Evolutionary conservation across 2,329 filamentous ascomycete species (phyloP).

Genomic region (Cryoendolithus antarcticus): DNA sequence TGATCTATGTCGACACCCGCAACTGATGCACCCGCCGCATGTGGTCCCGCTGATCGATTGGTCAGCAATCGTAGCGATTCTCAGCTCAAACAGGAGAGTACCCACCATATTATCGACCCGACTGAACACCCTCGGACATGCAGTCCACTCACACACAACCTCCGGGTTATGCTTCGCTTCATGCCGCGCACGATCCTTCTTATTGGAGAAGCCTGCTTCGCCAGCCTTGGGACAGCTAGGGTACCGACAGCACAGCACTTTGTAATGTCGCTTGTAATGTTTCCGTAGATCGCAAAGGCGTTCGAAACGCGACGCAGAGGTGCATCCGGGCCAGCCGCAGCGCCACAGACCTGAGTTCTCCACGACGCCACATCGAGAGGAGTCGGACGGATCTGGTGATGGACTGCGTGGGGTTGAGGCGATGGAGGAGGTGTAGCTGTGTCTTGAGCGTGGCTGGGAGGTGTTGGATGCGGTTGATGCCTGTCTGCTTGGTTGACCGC

Average conservation of each 20-base stretch:
- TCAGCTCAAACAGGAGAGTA: too few species aligned
- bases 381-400: too few species aligned
- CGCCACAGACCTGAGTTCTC: conserved; percentile 36
- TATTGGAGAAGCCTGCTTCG: conserved; percentile 48
- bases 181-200: conserved; percentile 49
- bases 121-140: conserved; percentile 46
- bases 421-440: too few species aligned
- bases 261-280: conserved; percentile 50
- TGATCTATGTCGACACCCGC: too few species aligned
- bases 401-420: too few species aligned
- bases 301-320: conserved; percentile 45
- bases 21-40: too few species aligned
- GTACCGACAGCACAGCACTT: conserved; percentile 48
- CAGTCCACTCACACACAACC: conserved; percentile 46
- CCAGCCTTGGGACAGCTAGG: conserved; percentile 45
- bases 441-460: too few species aligned
- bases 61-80: too few species aligned
- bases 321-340: conserved; percentile 46
- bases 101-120: conserved; percentile 49
- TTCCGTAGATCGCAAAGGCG: conserved; percentile 50
- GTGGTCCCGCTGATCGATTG: too few species aligned
- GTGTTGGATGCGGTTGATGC: too few species aligned
- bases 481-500: too few species aligned
- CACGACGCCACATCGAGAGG: too few species aligned
- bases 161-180: conserved; percentile 51